Evolutionary conservation across 1,284 basidiomycete species (phyloP), one percentile per base, ranked within the genome.

Genomic region (Marasmius fiardii): DNA sequence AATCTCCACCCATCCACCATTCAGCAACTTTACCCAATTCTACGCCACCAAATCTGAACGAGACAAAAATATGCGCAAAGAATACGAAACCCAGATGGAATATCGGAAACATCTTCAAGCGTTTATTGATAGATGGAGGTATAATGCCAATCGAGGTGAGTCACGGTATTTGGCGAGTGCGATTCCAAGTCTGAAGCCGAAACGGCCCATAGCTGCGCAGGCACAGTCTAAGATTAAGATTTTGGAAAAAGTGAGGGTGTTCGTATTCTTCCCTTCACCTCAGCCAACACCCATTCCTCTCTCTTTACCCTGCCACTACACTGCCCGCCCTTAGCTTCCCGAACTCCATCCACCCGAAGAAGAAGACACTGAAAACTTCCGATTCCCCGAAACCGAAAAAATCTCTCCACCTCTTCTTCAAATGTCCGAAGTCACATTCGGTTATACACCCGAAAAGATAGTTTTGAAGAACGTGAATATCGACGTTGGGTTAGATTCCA

Each of bases 181-280:
- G 50, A 11, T 35, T 16, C 16, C 26, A n/a, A n/a, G 51, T 47
- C 43, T 31, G 33, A 28, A 52, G 39, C 43, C 23, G 55, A 18
- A 54, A 50, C 18, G 54, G 54, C 56, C 52, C 54, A 28, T 55
- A 84, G 93, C 93, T 58, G 84, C 92, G 1, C 95, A 98, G 72
- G 95, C 95, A 28, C 95, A 98, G 69, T 92, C 89, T 64, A 96
- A 95, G 71, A 98, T 99, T 72, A 99, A 99, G 74, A 95, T 98
- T 60, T 78, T 99, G 51, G 97, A 99, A 71, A 98, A 98, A 76
- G 88, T 85, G 52, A 20, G n/a, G 28, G 28, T 33, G n/a, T 14
- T 21, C 20, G 21, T 14, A 20, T 41, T 4, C 31, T 26, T 4
- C 43, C n/a, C n/a, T 21, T 16, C 8, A 26, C 31, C 18, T 14